phyloP scores from a whole-genome alignment of 768 basidiomycete species.

The Phylloporus scabripes region DNA sequence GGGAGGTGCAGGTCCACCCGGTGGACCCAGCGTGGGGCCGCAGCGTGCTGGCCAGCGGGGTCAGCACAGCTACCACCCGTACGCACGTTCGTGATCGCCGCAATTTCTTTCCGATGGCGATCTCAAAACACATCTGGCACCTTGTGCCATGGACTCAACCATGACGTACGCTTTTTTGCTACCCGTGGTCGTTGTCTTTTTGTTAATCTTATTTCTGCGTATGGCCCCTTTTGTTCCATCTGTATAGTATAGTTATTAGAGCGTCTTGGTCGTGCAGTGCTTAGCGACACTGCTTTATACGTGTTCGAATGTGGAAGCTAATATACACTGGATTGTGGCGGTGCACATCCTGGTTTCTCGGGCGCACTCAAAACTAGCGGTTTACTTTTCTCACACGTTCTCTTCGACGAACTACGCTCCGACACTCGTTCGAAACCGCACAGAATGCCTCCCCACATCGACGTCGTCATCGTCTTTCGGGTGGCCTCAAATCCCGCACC shows the following conservation, averaged over 20 bases:
- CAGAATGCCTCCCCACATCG: constrained; percentile 51
- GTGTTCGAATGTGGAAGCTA: too few relatives aligned
- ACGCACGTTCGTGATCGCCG: constrained; percentile 51
- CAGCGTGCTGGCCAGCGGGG: constrained; percentile 67
- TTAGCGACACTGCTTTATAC: background rate
- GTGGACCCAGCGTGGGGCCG: constrained; percentile 59
- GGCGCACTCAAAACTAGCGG: background rate
- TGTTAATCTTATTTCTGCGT: background rate
- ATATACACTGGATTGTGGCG: background rate
- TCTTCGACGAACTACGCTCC: constrained; percentile 1
- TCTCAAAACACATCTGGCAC: constrained; percentile 14
- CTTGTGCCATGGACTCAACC: constrained; percentile 1
- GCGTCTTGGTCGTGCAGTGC: background rate
- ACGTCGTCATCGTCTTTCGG: constrained; percentile 70
- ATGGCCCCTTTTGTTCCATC: background rate
- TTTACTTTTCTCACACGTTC: constrained; percentile 3
- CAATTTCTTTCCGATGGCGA: background rate
- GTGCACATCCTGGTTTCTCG: background rate
- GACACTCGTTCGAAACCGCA: background rate
- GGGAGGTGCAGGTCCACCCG: constrained; percentile 45
- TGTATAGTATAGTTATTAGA: background rate
- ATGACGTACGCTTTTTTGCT: constrained; percentile 4
- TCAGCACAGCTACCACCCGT: constrained; percentile 80
- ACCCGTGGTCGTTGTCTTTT: constrained; percentile 1
- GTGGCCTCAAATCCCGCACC: constrained; percentile 36